Conservation (phyloP, 164 flowering plant genomes). For the Euptelea pleiosperma region DNA sequence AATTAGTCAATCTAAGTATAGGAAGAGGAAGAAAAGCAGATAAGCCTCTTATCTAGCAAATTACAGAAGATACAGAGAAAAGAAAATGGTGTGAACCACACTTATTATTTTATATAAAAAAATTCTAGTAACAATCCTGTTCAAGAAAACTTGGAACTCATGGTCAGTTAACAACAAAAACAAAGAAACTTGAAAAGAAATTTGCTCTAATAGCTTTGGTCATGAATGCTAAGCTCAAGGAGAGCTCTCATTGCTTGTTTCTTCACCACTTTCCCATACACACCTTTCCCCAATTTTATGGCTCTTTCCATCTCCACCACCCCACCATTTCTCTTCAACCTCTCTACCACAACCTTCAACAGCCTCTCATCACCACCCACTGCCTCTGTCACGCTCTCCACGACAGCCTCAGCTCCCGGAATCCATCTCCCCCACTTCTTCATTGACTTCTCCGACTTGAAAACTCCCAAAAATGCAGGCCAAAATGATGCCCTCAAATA, state of each 20-base stretch:
- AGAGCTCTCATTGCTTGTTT: constrained; percentile 71
- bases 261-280: constrained; percentile 72
- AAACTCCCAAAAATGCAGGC: constrained; percentile 45
- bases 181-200: background rate
- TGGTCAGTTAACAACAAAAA: background rate
- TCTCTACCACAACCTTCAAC: constrained; percentile 36
- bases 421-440: constrained; percentile 72
- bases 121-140: background rate
- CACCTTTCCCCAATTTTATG: constrained; percentile 60
- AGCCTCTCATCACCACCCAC: constrained; percentile 76
- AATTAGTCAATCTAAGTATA: too few species aligned
- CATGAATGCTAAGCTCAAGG: constrained; percentile 36
- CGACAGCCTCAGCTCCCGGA: constrained; percentile 42
- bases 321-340: constrained; percentile 31
- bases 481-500: constrained; percentile 76
- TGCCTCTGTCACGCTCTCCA: constrained; percentile 63
- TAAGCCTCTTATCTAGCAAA: too few species aligned
- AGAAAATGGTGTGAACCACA: too few species aligned
- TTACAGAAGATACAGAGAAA: too few species aligned
- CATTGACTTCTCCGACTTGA: constrained; percentile 46
- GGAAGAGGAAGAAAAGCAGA: too few species aligned
- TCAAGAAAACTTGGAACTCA: background rate
- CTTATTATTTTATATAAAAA: too few species aligned
- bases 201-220: constrained; percentile 13
- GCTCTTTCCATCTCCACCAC: constrained; percentile 33